These are phyloP conservation scores for Chaetoscypha palmicola DNA, from an alignment of 2,329 filamentous ascomycete genomes.

Conservation along the genomic window DNA sequence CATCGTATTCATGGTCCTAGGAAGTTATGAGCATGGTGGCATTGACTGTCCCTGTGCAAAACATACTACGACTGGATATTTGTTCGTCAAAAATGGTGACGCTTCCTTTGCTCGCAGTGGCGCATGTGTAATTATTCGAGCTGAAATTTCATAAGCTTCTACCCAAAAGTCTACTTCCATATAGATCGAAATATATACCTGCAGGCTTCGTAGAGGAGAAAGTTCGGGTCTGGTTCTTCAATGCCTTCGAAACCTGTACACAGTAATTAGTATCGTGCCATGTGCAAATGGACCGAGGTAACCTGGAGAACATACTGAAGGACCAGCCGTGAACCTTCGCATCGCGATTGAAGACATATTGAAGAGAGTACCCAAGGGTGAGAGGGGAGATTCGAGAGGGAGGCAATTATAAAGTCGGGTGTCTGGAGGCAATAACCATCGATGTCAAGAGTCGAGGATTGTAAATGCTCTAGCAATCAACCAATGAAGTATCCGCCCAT, in stretches of 20 bases:
- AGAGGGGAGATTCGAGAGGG: constrained; percentile 13
- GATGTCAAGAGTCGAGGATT: constrained; percentile 8
- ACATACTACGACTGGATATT: constrained; percentile 85
- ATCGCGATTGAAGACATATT: constrained; percentile 60
- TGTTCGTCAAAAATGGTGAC: constrained; percentile 74
- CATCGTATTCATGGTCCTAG: constrained; percentile 97
- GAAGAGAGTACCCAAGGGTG: constrained; percentile 11
- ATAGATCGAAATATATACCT: constrained; percentile 44
- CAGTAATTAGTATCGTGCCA: constrained; percentile 18
- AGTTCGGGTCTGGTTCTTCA: constrained; percentile 58
- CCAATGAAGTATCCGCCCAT: constrained; percentile 14
- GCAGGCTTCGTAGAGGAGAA: constrained; percentile 84
- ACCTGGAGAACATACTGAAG: constrained; percentile 43
- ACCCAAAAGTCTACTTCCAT: neutral
- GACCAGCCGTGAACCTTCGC: constrained; percentile 51
- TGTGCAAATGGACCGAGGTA: constrained; percentile 9
- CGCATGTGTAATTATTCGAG: constrained; percentile 77
- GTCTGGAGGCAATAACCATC: constrained; percentile 13
- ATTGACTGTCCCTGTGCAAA: constrained; percentile 4
- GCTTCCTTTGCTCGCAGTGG: constrained; percentile 91
- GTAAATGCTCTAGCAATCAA: constrained; percentile 17
- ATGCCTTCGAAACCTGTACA: constrained; percentile 30
- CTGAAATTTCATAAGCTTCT: constrained; percentile 37
- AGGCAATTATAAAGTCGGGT: constrained; percentile 1
- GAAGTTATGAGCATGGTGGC: constrained; percentile 15